Percentiles rank a stretch among this genome's conserved stretches.
Conservation (phyloP, 176 grass and related monocot genomes). For the Cymbopogon citratus region DNA sequence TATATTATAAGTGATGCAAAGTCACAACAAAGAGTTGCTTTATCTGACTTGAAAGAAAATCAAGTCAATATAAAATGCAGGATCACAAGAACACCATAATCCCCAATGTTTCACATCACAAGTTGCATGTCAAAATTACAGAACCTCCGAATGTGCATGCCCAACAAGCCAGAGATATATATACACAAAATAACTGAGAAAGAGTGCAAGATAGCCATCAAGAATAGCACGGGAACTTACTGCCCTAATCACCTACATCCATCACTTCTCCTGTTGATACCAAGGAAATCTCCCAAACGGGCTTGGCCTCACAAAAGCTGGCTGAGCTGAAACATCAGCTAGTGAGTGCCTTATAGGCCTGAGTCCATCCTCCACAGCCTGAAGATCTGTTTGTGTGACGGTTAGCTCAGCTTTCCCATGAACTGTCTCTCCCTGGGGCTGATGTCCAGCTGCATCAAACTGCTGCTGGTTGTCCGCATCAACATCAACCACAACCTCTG, state of each 20-base stretch:
- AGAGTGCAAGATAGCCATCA: not conserved
- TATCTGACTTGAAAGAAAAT: not conserved
- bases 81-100: not conserved
- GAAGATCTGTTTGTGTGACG: not conserved
- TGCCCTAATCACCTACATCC: not conserved
- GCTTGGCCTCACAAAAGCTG: not conserved
- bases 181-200: slow-evolving; percentile 20
- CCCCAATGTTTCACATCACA: not conserved
- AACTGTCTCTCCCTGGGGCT: slow-evolving; percentile 1
- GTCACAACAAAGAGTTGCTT: not conserved
- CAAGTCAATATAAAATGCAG: not conserved
- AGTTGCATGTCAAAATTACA: not conserved
- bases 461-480: not conserved
- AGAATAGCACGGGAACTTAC: not conserved
- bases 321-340: slow-evolving; percentile 9
- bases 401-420: not conserved
- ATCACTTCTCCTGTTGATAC: slow-evolving; percentile 6
- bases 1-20: not conserved
- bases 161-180: not conserved
- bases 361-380: not conserved
- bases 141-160: not conserved
- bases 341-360: not conserved
- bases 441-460: not conserved
- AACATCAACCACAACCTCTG: not conserved
- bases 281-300: slow-evolving; percentile 7